These are phyloP conservation scores for Tricholomella constricta DNA, from an alignment of 768 basidiomycete species.

Conservation along the genomic window DNA sequence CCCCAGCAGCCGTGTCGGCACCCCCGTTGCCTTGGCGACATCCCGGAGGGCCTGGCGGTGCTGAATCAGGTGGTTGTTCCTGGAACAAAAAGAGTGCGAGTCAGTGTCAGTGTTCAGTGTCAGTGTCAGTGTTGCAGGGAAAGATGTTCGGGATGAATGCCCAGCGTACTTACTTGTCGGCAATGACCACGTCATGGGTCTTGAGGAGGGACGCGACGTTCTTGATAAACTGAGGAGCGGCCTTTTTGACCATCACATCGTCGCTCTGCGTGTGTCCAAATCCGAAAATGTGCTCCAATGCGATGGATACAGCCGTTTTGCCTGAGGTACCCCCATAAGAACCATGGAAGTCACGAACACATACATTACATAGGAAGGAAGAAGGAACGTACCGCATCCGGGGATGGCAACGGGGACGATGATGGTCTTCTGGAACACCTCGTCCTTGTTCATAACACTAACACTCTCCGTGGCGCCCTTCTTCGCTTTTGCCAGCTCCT, in stretches of 20 bases:
- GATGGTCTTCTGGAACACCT: conserved; percentile 67
- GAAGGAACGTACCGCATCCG: conserved; percentile 83
- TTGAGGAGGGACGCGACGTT: conserved; percentile 68
- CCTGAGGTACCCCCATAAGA: conserved; percentile 47
- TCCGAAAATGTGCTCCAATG: conserved; percentile 75
- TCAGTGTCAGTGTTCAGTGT: too few species aligned
- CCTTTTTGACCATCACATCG: conserved; percentile 77
- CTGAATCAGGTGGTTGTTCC: conserved; percentile 87
- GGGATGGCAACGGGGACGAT: conserved; percentile 90
- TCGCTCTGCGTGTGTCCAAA: conserved; percentile 96
- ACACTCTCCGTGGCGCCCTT: conserved; percentile 36
- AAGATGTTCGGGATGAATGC: neutral
- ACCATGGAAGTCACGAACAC: neutral
- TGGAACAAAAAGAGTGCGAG: too few species aligned
- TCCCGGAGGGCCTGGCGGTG: conserved; percentile 76
- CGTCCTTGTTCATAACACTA: conserved; percentile 18
- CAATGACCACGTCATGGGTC: conserved; percentile 78
- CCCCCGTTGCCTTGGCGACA: conserved; percentile 40
- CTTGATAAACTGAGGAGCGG: conserved; percentile 67
- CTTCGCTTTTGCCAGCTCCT: conserved; percentile 30
- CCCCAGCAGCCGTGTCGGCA: conserved; percentile 75
- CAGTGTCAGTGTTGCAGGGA: neutral
- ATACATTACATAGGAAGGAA: too few species aligned
- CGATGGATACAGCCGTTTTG: conserved; percentile 85
- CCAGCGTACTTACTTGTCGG: conserved; percentile 72